Evolutionary conservation across 2,329 filamentous ascomycete species (phyloP), one percentile per base, ranked within the genome.

Genomic region (Tolypocladium paradoxum): DNA sequence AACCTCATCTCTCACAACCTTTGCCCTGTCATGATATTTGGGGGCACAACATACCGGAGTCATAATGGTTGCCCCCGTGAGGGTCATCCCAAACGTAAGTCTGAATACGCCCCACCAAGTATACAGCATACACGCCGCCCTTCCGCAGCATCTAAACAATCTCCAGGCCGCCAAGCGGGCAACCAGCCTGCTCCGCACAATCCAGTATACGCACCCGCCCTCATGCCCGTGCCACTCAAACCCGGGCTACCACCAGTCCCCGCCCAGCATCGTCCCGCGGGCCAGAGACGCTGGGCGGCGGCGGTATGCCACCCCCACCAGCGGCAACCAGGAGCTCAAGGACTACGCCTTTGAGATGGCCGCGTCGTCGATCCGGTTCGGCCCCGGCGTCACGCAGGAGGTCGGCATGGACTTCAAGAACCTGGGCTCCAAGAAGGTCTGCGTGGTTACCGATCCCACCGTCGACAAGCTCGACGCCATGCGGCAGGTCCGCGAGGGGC

Each of bases 261-360:
- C 77, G 40, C 72, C 81, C 40, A 75, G 79, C 55, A 72, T 91
- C 55, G 69, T 76, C 18, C 76, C 76, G 24, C 76, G 73, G 53
- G 68, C 64, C 48, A 56, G 64, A 59, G 54, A 69, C 59, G 59
- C 70, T 35, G 71, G 63, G 34, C 56, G 60, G 27, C 68, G 81
- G 35, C 75, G 74, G 49, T 84, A 81, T 68, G 90, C 89, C n/a
- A 92, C 89, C 0, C 89, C 91, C 0, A 73, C 87, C 34, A 64
- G 63, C 38, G 58, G 65, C 22, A 73, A 87, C 22, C 50, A 55
- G 31, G 72, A 78, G 9, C 78, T 90, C 64, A 96, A 95, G 68
- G 93, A 99, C 69, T 99, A 99, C 73, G 93, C 93, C 16, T 99
- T 99, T 66, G 93, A 99, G 70, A 95, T 99, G 92, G 93, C 93